phyloP scores from a whole-genome alignment of 306 rosid species.

The Prosopis cineraria region DNA sequence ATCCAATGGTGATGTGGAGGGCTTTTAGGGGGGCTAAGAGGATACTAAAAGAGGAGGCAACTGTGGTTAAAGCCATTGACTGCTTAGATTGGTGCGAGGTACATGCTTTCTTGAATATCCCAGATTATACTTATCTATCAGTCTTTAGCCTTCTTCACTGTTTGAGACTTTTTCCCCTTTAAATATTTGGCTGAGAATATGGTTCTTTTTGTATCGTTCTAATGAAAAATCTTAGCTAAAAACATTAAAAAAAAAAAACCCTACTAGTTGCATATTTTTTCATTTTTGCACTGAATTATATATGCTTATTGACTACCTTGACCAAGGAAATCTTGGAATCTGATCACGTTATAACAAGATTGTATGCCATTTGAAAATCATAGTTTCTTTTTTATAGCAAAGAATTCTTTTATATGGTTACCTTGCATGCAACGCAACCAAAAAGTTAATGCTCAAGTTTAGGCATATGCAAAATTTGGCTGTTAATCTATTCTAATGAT shows the following conservation, averaged over 20 bases:
- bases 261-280: neutral
- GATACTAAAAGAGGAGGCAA: conserved; percentile 50
- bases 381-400: neutral
- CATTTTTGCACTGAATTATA: neutral
- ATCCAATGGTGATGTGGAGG: conserved; percentile 80
- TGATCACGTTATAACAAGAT: neutral
- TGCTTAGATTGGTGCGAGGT: conserved; percentile 63
- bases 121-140: conserved; percentile 21
- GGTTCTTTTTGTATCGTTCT: neutral
- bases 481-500: neutral
- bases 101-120: conserved; percentile 21
- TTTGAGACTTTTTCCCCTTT: neutral
- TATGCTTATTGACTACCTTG: neutral
- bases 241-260: neutral
- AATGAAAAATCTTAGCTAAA: neutral
- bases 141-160: neutral
- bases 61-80: conserved; percentile 54
- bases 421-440: neutral
- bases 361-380: neutral
- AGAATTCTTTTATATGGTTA: neutral
- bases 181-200: neutral
- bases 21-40: conserved; percentile 54
- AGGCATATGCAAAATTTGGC: neutral
- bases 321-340: neutral
- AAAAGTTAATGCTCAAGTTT: neutral